Conservation (phyloP, 2,329 filamentous ascomycete genomes). For the Cordyceps farinosa region DNA sequence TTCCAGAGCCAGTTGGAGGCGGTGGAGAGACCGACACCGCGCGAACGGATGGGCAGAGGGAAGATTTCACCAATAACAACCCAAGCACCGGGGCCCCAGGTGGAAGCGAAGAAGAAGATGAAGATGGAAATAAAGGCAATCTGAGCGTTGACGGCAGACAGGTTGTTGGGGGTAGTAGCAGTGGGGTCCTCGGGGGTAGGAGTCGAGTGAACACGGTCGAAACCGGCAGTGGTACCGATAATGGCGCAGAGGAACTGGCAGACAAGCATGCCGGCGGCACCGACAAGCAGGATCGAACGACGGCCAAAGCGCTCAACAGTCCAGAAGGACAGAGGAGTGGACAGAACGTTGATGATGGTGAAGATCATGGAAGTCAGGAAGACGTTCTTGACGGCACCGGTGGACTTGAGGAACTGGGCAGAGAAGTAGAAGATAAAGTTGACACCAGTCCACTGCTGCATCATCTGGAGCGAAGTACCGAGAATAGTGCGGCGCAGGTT, state of each 20-base stretch:
- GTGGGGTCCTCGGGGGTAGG: conserved; percentile 37
- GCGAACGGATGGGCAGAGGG: conserved; percentile 82
- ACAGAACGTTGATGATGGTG: conserved; percentile 82
- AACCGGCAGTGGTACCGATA: conserved; percentile 60
- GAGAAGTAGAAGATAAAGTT: conserved; percentile 93
- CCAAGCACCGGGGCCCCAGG: conserved; percentile 82
- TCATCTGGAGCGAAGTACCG: conserved; percentile 73
- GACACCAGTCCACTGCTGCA: conserved; percentile 81
- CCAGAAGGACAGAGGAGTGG: conserved; percentile 84
- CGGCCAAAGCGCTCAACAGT: conserved; percentile 79
- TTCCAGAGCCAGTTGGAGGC: conserved; percentile 93
- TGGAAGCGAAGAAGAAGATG: conserved; percentile 88
- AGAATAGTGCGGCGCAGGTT: conserved; percentile 69
- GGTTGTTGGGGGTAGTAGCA: conserved; percentile 47
- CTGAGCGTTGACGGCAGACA: conserved; percentile 61
- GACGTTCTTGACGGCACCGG: conserved; percentile 69
- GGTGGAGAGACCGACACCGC: conserved; percentile 81
- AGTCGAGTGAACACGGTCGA: conserved; percentile 46
- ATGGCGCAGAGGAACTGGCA: conserved; percentile 87
- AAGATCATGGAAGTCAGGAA: conserved; percentile 85
- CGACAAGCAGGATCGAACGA: conserved; percentile 73
- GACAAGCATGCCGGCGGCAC: conserved; percentile 76
- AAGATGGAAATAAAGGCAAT: conserved; percentile 89
- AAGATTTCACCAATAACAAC: conserved; percentile 86
- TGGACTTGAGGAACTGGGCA: conserved; percentile 77